Percentiles rank a stretch among this genome's conserved stretches.
phyloP scores from a whole-genome alignment of 1,284 basidiomycete genomes.

The Ustilago curta region DNA sequence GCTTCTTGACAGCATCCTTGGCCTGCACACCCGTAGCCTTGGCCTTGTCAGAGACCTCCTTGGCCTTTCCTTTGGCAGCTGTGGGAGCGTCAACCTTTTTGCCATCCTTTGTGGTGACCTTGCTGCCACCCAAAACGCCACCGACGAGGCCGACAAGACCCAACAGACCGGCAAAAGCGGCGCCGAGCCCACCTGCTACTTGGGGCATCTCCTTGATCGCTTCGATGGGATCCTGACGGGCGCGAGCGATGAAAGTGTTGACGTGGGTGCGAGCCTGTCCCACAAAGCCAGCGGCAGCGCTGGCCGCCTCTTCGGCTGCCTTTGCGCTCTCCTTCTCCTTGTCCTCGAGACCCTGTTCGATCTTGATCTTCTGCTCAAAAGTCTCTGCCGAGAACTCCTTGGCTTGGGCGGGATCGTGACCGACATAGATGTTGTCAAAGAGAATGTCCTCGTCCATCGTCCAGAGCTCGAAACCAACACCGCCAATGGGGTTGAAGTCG shows the following conservation, averaged over 20 bases:
- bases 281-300: conserved; percentile 32
- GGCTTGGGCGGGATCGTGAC: conserved; percentile 63
- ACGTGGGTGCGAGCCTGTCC: conserved; percentile 47
- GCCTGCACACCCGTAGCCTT: conserved; percentile 57
- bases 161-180: conserved; percentile 55
- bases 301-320: conserved; percentile 35
- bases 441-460: conserved; percentile 68
- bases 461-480: conserved; percentile 68
- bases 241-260: conserved; percentile 46
- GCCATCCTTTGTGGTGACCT: conserved; percentile 50
- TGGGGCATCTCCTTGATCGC: conserved; percentile 63
- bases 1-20: conserved; percentile 56
- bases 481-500: conserved; percentile 74
- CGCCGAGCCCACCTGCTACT: conserved; percentile 59
- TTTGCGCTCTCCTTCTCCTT: conserved; percentile 35
- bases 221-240: conserved; percentile 54
- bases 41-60: conserved; percentile 43
- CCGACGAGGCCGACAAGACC: conserved; percentile 58
- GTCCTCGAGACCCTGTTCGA: conserved; percentile 64
- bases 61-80: conserved; percentile 43
- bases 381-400: conserved; percentile 62
- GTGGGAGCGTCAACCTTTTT: conserved; percentile 55
- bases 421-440: conserved; percentile 69
- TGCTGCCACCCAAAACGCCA: conserved; percentile 48
- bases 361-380: conserved; percentile 61